phyloP scores from a whole-genome alignment of 306 rosid species.

The Phaseolus lunatus region DNA sequence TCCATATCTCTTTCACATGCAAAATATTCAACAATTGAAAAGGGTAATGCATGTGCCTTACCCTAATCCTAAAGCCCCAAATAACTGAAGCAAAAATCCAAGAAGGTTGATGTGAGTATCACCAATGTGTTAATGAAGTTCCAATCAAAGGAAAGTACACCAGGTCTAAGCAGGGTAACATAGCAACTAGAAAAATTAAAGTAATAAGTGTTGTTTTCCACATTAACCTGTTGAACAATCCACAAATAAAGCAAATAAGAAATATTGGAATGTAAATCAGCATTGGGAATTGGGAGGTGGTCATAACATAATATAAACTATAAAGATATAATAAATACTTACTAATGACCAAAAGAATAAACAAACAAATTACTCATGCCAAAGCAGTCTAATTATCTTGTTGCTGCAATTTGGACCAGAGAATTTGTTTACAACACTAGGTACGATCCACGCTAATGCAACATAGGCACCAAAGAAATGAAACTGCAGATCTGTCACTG shows the following conservation, averaged over 20 bases:
- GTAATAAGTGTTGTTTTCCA: slow-evolving; percentile 93
- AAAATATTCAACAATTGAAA: slow-evolving; percentile 18
- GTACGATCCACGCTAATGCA: slow-evolving; percentile 86
- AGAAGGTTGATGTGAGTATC: slow-evolving; percentile 77
- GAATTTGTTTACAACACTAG: slow-evolving; percentile 86
- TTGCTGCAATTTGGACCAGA: slow-evolving; percentile 89
- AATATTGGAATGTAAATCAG: neutral
- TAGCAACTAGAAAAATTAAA: slow-evolving; percentile 64
- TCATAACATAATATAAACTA: slow-evolving; percentile 9
- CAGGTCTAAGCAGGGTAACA: slow-evolving; percentile 83
- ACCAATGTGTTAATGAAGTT: slow-evolving; percentile 61
- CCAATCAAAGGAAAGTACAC: slow-evolving; percentile 74
- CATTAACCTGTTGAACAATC: slow-evolving; percentile 71
- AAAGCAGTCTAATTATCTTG: slow-evolving; percentile 90
- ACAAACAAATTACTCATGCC: slow-evolving; percentile 61
- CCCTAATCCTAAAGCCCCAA: slow-evolving; percentile 92
- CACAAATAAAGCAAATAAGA: slow-evolving; percentile 34
- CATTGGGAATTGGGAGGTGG: neutral
- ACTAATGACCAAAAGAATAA: neutral
- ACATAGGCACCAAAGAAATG: slow-evolving; percentile 78
- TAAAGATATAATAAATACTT: slow-evolving; percentile 37
- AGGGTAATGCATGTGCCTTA: slow-evolving; percentile 50
- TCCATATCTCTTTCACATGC: neutral
- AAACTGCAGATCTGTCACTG: slow-evolving; percentile 85
- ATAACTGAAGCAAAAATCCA: slow-evolving; percentile 96